phyloP scores from a whole-genome alignment of 345 rosid species.

The Moricandia arvensis region DNA sequence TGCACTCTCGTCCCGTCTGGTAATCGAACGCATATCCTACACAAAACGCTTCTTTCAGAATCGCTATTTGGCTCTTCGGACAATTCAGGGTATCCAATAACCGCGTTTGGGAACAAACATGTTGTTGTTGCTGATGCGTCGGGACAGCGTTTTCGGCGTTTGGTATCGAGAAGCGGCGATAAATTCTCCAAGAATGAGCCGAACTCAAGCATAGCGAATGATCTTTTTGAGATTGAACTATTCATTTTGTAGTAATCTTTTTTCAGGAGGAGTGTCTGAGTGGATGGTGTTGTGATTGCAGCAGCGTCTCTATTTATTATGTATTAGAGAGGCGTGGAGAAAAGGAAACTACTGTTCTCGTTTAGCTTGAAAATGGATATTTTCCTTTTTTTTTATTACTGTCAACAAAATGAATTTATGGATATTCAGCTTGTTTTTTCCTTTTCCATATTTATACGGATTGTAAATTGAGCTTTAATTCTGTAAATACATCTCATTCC shows the following conservation, averaged over 20 bases:
- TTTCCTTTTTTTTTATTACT: neutral
- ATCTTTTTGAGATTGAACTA: neutral
- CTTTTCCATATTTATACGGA: too few species aligned
- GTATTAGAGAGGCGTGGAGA: neutral
- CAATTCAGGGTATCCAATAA: slow-evolving; percentile 64
- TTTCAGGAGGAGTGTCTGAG: neutral
- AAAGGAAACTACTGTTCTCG: neutral
- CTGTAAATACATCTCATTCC: too few species aligned
- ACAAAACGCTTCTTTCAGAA: slow-evolving; percentile 58
- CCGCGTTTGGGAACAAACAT: slow-evolving; percentile 19
- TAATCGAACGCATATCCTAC: slow-evolving; percentile 80
- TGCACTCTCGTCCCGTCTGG: slow-evolving; percentile 83
- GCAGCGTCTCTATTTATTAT: neutral
- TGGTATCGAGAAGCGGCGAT: slow-evolving; percentile 9
- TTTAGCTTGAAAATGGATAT: neutral
- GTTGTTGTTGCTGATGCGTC: neutral
- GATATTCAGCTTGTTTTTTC: neutral
- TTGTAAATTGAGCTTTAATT: too few species aligned
- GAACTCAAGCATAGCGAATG: neutral
- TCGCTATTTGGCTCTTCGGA: slow-evolving; percentile 71
- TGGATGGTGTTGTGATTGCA: neutral
- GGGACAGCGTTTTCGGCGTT: slow-evolving; percentile 15
- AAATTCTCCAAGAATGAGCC: slow-evolving; percentile 19
- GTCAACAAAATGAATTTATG: neutral
- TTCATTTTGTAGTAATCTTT: neutral